Percentiles rank a stretch among this genome's conserved stretches.
Conservation (phyloP, 1,139 yeast species). For the Magnusiomyces paraingens region DNA sequence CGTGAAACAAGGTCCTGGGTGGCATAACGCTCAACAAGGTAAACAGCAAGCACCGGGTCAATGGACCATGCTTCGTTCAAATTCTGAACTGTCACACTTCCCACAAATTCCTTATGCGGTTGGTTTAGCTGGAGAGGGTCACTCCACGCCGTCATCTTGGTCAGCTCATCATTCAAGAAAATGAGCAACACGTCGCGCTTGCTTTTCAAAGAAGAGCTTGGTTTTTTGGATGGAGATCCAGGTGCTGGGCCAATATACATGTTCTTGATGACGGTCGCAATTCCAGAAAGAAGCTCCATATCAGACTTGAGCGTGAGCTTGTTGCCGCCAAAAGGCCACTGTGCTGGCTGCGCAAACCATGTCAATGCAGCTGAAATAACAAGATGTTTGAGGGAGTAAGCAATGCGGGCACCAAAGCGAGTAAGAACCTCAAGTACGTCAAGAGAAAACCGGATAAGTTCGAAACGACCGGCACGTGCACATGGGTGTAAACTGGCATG, state of each 20-base stretch:
- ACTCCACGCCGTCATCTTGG: conserved; percentile 71
- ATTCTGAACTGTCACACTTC: conserved; percentile 21
- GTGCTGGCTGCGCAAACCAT: conserved; percentile 65
- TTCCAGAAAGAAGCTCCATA: conserved; percentile 42
- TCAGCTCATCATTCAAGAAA: conserved; percentile 71
- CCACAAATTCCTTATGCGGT: conserved; percentile 22
- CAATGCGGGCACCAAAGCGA: conserved; percentile 30
- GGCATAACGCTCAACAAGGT: conserved; percentile 56
- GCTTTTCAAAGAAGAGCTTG: conserved; percentile 4
- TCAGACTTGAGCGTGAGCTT: conserved; percentile 66
- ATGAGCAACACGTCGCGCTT: conserved; percentile 50
- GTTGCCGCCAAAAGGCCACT: conserved; percentile 84
- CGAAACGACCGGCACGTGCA: conserved; percentile 69
- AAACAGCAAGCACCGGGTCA: conserved; percentile 69
- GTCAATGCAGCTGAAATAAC: conserved; percentile 63
- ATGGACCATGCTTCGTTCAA: conserved; percentile 52
- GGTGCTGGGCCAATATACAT: conserved; percentile 13
- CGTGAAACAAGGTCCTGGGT: conserved; percentile 33
- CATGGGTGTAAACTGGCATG: conserved; percentile 76
- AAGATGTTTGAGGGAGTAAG: conserved; percentile 42
- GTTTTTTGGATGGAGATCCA: conserved; percentile 6
- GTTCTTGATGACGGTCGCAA: conserved; percentile 19
- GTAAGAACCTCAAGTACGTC: conserved; percentile 56
- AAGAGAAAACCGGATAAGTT: conserved; percentile 61
- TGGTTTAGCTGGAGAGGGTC: conserved; percentile 51